Conservation (phyloP, 129 eudicot genomes). For the Flaveria bidentis region DNA sequence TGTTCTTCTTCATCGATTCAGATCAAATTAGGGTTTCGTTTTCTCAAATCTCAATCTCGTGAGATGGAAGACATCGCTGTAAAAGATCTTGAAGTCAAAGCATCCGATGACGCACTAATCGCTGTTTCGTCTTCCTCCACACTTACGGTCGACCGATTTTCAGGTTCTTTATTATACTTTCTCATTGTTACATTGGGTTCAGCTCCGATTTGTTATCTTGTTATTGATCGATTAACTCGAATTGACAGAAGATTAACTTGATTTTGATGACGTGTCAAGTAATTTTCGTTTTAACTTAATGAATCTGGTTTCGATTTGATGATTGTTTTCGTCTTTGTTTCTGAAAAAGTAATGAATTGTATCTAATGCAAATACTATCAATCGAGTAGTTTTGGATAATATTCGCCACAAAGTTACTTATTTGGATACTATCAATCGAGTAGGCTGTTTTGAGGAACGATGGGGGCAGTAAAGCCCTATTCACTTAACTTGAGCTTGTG, state of each 20-base stretch:
- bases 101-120: not conserved
- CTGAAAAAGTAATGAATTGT: too few relatives aligned
- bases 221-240: not conserved
- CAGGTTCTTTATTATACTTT: conserved; percentile 1
- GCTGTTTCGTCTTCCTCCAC: conserved; percentile 21
- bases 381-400: too few relatives aligned
- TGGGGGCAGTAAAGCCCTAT: too few relatives aligned
- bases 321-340: not conserved
- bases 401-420: too few relatives aligned
- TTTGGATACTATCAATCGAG: too few relatives aligned
- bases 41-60: conserved; percentile 7
- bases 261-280: not conserved
- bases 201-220: not conserved
- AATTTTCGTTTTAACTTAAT: not conserved
- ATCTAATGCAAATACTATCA: not conserved
- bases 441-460: too few relatives aligned
- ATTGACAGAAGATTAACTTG: conserved; percentile 6
- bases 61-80: conserved; percentile 3
- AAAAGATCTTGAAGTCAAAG: conserved; percentile 1
- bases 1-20: conserved; percentile 16
- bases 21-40: conserved; percentile 35
- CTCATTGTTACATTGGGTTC: not conserved
- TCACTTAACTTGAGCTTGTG: too few relatives aligned
- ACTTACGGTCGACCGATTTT: not conserved
- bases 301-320: not conserved